phyloP scores from a whole-genome alignment of 176 grass and related monocot species.

The Cenchrus purpureus region DNA sequence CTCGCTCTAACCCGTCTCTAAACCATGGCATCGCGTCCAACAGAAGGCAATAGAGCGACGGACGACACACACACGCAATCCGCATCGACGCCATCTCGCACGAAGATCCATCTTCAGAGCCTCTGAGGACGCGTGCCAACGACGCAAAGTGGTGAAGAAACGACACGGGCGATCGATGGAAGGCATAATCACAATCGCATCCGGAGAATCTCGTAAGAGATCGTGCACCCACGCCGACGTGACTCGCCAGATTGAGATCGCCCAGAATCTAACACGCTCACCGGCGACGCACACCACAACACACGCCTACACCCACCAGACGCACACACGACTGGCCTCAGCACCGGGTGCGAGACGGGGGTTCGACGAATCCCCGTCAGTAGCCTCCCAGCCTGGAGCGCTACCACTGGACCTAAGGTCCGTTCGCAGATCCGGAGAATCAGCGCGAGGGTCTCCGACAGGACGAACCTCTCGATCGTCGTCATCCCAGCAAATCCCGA shows the following conservation, averaged over 20 bases:
- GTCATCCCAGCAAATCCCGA: background rate
- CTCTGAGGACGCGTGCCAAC: background rate
- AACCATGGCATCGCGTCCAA: background rate
- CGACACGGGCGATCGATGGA: background rate
- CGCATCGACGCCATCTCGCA: background rate
- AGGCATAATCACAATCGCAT: background rate
- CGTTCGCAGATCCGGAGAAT: conserved; percentile 2
- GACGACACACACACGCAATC: background rate
- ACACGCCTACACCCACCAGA: no score
- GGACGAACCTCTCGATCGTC: conserved; percentile 23
- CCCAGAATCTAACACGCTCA: no score
- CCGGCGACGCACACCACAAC: no score
- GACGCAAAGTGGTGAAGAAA: background rate
- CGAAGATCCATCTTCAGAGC: background rate
- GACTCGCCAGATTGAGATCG: no score
- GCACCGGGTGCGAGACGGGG: no score
- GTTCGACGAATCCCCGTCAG: no score
- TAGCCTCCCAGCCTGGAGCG: no score
- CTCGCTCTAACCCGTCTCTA: background rate
- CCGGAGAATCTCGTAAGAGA: background rate
- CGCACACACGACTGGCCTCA: no score
- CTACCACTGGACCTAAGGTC: no score
- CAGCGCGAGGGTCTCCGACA: conserved; percentile 17
- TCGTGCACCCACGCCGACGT: no score
- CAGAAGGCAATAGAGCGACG: background rate